phyloP scores from a whole-genome alignment of 495 filamentous ascomycete species.

The Ramalina intermedia region DNA sequence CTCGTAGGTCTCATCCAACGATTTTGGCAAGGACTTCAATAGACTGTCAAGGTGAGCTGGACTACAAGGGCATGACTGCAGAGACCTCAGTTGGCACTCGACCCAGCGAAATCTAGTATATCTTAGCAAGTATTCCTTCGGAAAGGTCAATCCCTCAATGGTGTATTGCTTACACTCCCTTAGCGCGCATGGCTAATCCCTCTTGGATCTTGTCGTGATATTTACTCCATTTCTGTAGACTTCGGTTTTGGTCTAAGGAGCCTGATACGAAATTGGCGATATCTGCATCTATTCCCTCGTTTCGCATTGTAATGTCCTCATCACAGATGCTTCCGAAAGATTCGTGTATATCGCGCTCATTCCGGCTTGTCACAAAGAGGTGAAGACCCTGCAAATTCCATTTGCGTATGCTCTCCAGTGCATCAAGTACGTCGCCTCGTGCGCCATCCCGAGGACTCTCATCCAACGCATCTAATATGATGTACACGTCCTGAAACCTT shows the following conservation, averaged over 20 bases:
- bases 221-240: not conserved
- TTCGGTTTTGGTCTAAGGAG: not conserved
- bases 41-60: not conserved
- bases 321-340: slow-evolving; percentile 15
- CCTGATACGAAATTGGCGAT: not conserved
- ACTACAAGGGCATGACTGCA: not conserved
- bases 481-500: slow-evolving; percentile 14
- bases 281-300: not conserved
- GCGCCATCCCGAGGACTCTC: slow-evolving; percentile 15
- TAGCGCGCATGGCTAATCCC: not conserved
- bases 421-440: slow-evolving; percentile 10
- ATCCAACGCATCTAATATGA: slow-evolving; percentile 21
- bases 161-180: not conserved
- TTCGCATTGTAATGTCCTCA: not conserved
- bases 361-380: slow-evolving; percentile 23
- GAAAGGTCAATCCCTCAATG: not conserved
- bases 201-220: not conserved
- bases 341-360: slow-evolving; percentile 22
- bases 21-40: slow-evolving; percentile 17
- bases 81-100: not conserved
- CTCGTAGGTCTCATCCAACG: slow-evolving; percentile 23
- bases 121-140: not conserved
- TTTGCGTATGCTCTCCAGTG: slow-evolving; percentile 14
- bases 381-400: slow-evolving; percentile 19
- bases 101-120: not conserved